Conservation (phyloP, 108 stramenopile genomes). For the Skeletonema grethae region DNA sequence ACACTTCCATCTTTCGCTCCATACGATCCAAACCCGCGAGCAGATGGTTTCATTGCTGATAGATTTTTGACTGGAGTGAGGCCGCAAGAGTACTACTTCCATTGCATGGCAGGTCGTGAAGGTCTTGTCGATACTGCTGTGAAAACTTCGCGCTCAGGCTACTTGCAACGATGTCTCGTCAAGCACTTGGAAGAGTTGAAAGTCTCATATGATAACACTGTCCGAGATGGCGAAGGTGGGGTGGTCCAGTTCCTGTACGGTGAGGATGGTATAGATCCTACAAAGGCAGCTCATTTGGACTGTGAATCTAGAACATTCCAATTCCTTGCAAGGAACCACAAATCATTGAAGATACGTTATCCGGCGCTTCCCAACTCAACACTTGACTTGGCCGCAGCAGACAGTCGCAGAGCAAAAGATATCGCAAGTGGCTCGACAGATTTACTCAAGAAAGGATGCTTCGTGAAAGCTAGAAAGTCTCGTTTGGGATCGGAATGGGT, state of each 20-base stretch:
- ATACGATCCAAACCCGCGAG: constrained; percentile 95
- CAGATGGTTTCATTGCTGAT: constrained; percentile 99
- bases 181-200: constrained; percentile 97
- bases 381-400: constrained; percentile 64
- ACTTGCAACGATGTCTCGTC: constrained; percentile 98
- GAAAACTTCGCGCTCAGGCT: constrained; percentile 98
- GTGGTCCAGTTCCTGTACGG: constrained; percentile 99
- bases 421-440: constrained; percentile 25
- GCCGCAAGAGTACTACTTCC: constrained; percentile 99
- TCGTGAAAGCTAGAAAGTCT: constrained; percentile 67
- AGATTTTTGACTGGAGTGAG: constrained; percentile 97
- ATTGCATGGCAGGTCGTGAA: constrained; percentile 99
- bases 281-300: constrained; percentile 85
- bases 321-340: constrained; percentile 89
- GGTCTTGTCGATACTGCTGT: constrained; percentile 96
- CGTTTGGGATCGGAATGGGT: constrained; percentile 70
- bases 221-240: constrained; percentile 96
- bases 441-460: constrained; percentile 55
- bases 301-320: constrained; percentile 79
- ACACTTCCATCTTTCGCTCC: constrained; percentile 97
- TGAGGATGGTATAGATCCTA: constrained; percentile 98
- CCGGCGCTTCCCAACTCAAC: constrained; percentile 58
- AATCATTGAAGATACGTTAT: constrained; percentile 69
- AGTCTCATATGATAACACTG: constrained; percentile 97
- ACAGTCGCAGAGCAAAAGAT: constrained; percentile 46